Evolutionary conservation across 2,329 filamentous ascomycete species (phyloP), one percentile per base, ranked within the genome.

Genomic region (Alternaria rosae): DNA sequence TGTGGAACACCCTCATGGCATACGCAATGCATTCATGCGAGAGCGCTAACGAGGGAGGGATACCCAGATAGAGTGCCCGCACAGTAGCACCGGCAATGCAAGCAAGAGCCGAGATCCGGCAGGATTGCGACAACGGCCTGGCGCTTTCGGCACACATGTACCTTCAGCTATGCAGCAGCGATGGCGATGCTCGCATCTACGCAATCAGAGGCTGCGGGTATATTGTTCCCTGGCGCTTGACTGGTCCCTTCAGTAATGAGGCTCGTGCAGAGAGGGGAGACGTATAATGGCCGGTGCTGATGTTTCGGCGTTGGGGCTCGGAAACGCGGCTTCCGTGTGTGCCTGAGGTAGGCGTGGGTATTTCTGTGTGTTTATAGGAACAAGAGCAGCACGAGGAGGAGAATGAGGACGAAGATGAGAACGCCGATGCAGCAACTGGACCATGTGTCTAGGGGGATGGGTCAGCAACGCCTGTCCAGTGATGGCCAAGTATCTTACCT

Each of bases 371-470:
- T 71, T 88, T 82, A 89, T 67, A 89, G 80, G n/a, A 86, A 81
- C 66, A 90, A 82, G 25, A 98, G 83, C 70, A 99, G 82, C 65
- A 98, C 87, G 73, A 99, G 84, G 72, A 99, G 82, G 26, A 99
- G 82, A 61, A 98, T 92, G 68, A 98, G 84, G 38, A 97, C 92
- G 65, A 95, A 88, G 63, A 98, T 97, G 71, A 98, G 85, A 20
- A 96, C 83, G 5, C 85, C 92, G 71, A 99, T 97, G 79, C 94
- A 98, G 82, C 93, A 97, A 78, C 93, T 93, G 70, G 93, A 97
- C 83, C 85, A 85, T 56, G 84, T 85, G 80, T 90, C 88, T 89
- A 23, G 28, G 32, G 30, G 5, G 7, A n/a, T 41, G 13, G 21
- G 60, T 56, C 57, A 61, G 59, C 48, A 57, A 23, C 32, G 48